Conservation (phyloP, 108 stramenopile genomes). For the Pseudonitzschia multiseries region DNA sequence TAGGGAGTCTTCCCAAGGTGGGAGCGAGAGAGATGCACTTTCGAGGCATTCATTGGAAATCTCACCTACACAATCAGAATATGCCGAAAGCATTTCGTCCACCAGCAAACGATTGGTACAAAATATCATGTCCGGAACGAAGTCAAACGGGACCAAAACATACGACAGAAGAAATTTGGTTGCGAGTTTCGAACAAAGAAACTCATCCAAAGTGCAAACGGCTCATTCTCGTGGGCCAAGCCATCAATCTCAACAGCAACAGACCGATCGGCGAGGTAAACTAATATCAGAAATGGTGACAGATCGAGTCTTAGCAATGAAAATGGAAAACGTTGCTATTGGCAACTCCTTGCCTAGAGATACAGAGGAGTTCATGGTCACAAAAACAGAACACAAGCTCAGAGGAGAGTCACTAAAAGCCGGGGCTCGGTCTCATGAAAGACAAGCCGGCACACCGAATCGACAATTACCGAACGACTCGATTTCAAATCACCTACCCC, state of each 20-base stretch:
- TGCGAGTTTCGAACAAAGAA: neutral
- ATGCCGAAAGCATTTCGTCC: neutral
- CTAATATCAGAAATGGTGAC: conserved; percentile 9
- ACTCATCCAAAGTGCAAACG: neutral
- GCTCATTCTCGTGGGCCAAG: neutral
- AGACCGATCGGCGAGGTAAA: neutral
- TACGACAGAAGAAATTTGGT: neutral
- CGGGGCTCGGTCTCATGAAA: neutral
- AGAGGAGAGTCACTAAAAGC: neutral
- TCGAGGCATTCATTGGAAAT: neutral
- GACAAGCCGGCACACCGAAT: neutral
- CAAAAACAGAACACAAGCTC: neutral
- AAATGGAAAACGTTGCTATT: neutral
- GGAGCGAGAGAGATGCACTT: neutral
- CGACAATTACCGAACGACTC: neutral
- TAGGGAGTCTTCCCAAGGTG: conserved; percentile 1
- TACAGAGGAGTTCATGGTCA: neutral
- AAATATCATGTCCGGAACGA: neutral
- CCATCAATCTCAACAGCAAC: neutral
- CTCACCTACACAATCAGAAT: neutral
- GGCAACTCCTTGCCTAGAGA: neutral
- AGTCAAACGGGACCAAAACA: neutral
- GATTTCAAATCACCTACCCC: neutral
- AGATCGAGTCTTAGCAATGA: conserved; percentile 4
- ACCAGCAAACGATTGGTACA: neutral